Conservation (phyloP, 768 basidiomycete genomes). For the Russula lepida region DNA sequence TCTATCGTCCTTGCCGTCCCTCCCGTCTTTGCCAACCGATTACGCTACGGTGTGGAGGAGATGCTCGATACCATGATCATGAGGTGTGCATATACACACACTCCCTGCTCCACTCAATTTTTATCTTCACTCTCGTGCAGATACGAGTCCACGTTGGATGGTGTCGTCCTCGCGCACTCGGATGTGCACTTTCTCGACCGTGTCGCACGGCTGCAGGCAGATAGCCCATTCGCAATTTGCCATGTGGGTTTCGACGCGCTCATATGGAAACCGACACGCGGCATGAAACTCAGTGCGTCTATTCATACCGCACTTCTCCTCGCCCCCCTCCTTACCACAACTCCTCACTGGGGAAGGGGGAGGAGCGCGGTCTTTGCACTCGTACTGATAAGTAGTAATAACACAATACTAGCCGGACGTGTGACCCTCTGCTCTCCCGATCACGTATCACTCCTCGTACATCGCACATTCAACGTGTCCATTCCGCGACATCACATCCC, state of each 20-base stretch:
- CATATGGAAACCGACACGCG: constrained; percentile 80
- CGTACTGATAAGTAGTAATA: background rate
- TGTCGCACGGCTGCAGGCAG: constrained; percentile 61
- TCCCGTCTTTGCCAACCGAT: constrained; percentile 69
- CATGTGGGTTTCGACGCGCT: constrained; percentile 72
- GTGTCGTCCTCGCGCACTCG: constrained; percentile 83
- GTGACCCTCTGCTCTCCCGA: constrained; percentile 87
- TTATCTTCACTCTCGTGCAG: constrained; percentile 34
- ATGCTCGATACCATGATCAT: constrained; percentile 93
- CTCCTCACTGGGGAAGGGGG: background rate
- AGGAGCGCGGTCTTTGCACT: background rate
- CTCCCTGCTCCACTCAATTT: background rate
- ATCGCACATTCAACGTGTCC: constrained; percentile 90
- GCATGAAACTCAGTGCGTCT: constrained; percentile 66
- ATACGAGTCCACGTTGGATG: constrained; percentile 79
- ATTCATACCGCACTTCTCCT: background rate
- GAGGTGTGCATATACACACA: constrained; percentile 52
- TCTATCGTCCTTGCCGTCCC: constrained; percentile 67
- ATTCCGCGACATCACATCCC: constrained; percentile 91
- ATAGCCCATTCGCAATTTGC: constrained; percentile 80
- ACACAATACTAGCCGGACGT: constrained; percentile 57
- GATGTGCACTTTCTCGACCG: constrained; percentile 58
- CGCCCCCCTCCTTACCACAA: background rate
- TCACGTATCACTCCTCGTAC: constrained; percentile 82
- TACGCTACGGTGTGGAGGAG: constrained; percentile 72